Evolutionary conservation across 805 yeast genomes (phyloP), one percentile per base, ranked within the genome.

Genomic region (Blastobotrys americana): DNA sequence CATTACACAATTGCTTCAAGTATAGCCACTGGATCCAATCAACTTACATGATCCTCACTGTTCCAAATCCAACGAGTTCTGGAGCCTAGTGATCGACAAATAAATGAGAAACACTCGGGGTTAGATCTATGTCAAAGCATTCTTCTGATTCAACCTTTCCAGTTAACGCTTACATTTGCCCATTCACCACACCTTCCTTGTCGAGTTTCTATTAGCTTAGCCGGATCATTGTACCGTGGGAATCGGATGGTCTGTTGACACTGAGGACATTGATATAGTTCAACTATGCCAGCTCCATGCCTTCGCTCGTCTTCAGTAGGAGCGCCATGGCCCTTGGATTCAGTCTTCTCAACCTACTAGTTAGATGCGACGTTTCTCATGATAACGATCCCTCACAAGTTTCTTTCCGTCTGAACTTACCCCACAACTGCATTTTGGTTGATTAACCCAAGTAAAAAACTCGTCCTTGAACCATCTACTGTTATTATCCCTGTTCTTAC

Each of bases 151-250:
- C n/a, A n/a, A n/a, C n/a, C n/a, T n/a, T n/a, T n/a, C n/a, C n/a
- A n/a, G n/a, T n/a, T 19, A 8, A n/a, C 18, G 40, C 51, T 33
- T 22, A 56, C 55, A 54, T 84, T 84, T 44, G 89, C 90, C 95
- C 95, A 90, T 61, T 90, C 97, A 1, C 97, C 97, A 64, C 97
- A 90, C 39, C 97, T 70, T 0, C 97, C 97, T 27, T 59, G 58
- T 36, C 86, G 66, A 0, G 82, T 74, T 22, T 74, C 67, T 13
- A 90, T 62, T 19, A 90, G 64, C 47, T 73, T 76, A 1, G 64
- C 65, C 0, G 90, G 83, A 49, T 78, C 74, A 57, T 84, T 82
- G 57, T 84, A 83, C 31, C 97, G 69, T 0, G 96, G 88, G 51
- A 87, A 90, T 39, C 85, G 67, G 13, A 77, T 67, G 1, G 46